A percentile compares a stretch with the other conserved stretches of the same genome.
Conservation (phyloP, 108 stramenopile genomes). For the Discostella pseudostelligera region DNA sequence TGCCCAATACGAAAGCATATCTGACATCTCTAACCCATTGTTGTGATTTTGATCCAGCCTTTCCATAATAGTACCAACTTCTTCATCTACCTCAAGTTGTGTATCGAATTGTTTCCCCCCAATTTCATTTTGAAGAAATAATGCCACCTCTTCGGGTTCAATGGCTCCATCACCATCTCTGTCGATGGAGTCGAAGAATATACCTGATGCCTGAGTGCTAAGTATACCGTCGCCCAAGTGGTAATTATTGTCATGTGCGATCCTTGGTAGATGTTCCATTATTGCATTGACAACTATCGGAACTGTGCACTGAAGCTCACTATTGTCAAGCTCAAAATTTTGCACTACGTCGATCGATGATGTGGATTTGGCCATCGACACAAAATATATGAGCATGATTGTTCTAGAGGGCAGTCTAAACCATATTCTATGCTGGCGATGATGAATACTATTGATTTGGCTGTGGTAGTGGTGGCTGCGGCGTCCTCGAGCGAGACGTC, state of each 20-base stretch:
- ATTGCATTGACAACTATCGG: background rate
- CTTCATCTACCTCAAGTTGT: slow-evolving; percentile 21
- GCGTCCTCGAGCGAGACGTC: background rate
- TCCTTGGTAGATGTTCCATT: background rate
- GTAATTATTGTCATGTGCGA: background rate
- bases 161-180: slow-evolving; percentile 38
- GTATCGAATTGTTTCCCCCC: slow-evolving; percentile 44
- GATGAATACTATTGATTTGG: background rate
- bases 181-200: slow-evolving; percentile 45
- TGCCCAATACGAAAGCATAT: slow-evolving; percentile 48
- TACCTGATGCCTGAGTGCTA: slow-evolving; percentile 21
- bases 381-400: background rate
- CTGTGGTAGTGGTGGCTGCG: background rate
- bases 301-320: background rate
- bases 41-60: slow-evolving; percentile 38
- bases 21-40: slow-evolving; percentile 40
- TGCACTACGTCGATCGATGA: background rate
- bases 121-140: slow-evolving; percentile 38
- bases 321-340: background rate
- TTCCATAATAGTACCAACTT: slow-evolving; percentile 41
- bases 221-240: slow-evolving; percentile 39
- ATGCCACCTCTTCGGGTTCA: slow-evolving; percentile 27
- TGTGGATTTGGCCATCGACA: background rate
- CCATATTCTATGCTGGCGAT: background rate
- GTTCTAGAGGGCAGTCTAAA: background rate